Evolutionary conservation across 305 asterid species (phyloP).

Genomic region (Solanum hybrid): DNA sequence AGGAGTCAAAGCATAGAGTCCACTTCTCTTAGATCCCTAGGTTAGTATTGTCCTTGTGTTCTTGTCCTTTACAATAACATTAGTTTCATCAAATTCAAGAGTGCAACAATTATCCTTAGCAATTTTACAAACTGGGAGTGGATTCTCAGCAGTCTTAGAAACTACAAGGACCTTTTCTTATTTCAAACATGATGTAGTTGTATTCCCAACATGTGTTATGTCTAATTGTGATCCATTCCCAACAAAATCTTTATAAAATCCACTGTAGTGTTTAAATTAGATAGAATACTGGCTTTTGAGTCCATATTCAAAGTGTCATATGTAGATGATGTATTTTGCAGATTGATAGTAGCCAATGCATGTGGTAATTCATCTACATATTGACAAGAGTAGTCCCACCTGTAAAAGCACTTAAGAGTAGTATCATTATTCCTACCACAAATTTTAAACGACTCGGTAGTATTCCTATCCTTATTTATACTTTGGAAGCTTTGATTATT

Average conservation of each 20-base stretch:
- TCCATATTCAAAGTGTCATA: neutral
- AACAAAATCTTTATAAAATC: no score
- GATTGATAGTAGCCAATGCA: neutral
- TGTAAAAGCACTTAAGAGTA: neutral
- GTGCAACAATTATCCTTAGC: neutral
- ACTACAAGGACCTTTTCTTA: neutral
- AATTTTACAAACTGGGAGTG: neutral
- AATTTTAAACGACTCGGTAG: no score
- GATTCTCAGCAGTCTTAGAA: neutral
- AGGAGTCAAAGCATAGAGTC: neutral
- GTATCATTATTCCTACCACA: neutral
- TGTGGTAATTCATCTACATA: neutral
- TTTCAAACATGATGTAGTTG: neutral
- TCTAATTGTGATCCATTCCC: neutral
- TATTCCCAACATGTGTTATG: neutral
- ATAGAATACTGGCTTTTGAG: neutral
- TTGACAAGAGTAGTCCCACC: neutral
- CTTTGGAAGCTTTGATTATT: neutral
- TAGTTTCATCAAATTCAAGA: neutral
- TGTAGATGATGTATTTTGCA: neutral
- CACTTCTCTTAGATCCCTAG: neutral
- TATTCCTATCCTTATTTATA: neutral
- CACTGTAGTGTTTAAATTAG: neutral
- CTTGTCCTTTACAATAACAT: neutral
- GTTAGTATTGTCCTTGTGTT: neutral